Conservation (phyloP, 352 stramenopile genomes). For the Pythium chondricola region DNA sequence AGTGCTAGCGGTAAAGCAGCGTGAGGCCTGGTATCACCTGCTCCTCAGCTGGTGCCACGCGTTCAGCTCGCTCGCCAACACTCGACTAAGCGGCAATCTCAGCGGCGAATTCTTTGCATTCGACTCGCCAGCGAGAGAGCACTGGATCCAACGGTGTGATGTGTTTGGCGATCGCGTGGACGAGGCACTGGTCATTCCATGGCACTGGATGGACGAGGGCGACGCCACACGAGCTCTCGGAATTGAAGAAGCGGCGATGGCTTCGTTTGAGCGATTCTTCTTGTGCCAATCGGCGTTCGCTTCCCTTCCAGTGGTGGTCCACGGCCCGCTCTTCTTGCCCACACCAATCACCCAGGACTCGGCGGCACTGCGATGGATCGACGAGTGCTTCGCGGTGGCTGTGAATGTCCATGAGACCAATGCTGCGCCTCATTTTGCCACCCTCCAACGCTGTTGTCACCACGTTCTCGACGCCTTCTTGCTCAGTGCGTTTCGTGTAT, state of each 20-base stretch:
- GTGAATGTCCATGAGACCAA: not conserved
- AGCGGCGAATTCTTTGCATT: conserved; percentile 24
- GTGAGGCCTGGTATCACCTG: conserved; percentile 26
- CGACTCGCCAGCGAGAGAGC: conserved; percentile 16
- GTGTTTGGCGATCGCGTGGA: conserved; percentile 24
- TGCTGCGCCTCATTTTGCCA: conserved; percentile 28
- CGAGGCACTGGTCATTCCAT: conserved; percentile 23
- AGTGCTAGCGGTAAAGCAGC: conserved; percentile 10
- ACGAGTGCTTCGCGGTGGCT: conserved; percentile 54
- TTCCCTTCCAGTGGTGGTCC: conserved; percentile 13
- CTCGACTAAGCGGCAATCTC: conserved; percentile 20
- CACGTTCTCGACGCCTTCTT: conserved; percentile 27
- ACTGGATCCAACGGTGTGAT: conserved; percentile 43
- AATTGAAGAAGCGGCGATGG: conserved; percentile 22
- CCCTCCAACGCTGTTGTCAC: conserved; percentile 38
- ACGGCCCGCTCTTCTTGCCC: conserved; percentile 11
- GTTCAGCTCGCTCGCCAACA: conserved; percentile 31
- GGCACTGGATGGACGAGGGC: conserved; percentile 44
- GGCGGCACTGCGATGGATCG: conserved; percentile 37
- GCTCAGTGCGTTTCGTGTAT: conserved; percentile 20
- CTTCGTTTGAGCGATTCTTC: conserved; percentile 26
- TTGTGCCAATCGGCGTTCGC: conserved; percentile 25
- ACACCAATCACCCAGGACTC: conserved; percentile 14
- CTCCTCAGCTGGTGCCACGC: conserved; percentile 37
- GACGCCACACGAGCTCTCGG: conserved; percentile 19